phyloP scores from a whole-genome alignment of 2,329 filamentous ascomycete genomes.

The Trichocomaceae sp. region DNA sequence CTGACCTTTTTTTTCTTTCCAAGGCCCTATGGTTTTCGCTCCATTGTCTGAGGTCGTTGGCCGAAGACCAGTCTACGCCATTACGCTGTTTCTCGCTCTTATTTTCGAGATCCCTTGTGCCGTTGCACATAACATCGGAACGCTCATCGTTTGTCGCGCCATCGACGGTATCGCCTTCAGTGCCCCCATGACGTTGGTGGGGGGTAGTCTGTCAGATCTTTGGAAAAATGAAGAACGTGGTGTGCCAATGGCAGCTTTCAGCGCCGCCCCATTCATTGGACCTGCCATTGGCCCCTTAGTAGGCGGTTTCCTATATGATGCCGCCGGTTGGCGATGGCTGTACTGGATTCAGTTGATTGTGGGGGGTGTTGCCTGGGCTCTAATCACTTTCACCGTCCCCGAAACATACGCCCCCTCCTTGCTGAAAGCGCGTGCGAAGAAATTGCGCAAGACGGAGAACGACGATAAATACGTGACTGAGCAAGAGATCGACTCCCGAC shows the following conservation, averaged over 20 bases:
- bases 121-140: constrained; percentile 66
- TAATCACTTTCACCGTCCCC: constrained; percentile 82
- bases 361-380: constrained; percentile 59
- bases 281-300: constrained; percentile 70
- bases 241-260: constrained; percentile 81
- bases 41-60: constrained; percentile 71
- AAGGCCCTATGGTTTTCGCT: constrained; percentile 70
- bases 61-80: constrained; percentile 62
- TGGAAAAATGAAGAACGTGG: constrained; percentile 79
- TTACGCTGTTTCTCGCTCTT: constrained; percentile 63
- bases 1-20: not conserved
- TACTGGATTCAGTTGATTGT: constrained; percentile 85
- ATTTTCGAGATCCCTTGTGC: constrained; percentile 77
- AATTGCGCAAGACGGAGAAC: constrained; percentile 63
- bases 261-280: constrained; percentile 73
- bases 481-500: constrained; percentile 67
- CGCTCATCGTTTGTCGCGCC: constrained; percentile 66
- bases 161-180: constrained; percentile 81
- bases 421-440: constrained; percentile 62
- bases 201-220: constrained; percentile 75
- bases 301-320: constrained; percentile 68
- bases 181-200: constrained; percentile 79
- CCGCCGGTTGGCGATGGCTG: constrained; percentile 70
- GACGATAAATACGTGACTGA: constrained; percentile 67
- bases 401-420: constrained; percentile 83